Percentiles rank a stretch among this genome's conserved stretches.
Conservation (phyloP, 768 basidiomycete species). For the Russula griseocarnosa region DNA sequence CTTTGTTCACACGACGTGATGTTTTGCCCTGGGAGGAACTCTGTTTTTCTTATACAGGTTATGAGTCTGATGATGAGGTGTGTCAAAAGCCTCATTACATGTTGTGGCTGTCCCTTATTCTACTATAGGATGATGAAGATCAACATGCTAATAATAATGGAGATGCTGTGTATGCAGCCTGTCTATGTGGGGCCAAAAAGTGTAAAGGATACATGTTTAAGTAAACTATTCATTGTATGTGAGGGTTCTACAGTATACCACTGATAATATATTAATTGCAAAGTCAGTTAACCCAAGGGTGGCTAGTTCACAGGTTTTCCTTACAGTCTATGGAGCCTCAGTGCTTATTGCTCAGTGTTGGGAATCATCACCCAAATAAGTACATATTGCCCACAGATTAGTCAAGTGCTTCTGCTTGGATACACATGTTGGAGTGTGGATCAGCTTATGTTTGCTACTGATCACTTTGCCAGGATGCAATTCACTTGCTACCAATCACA, state of each 20-base stretch:
- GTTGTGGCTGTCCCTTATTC: background rate
- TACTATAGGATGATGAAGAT: conserved; percentile 14
- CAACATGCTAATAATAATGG: conserved; percentile 17
- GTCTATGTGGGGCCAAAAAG: conserved; percentile 49
- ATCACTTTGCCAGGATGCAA: no score
- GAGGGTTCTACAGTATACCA: background rate
- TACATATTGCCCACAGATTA: no score
- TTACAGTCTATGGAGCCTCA: background rate
- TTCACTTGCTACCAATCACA: no score
- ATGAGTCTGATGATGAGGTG: conserved; percentile 37
- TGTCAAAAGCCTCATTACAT: background rate
- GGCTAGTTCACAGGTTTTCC: no score
- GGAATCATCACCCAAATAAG: no score
- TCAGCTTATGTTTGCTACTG: no score
- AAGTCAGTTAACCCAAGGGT: no score
- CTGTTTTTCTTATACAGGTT: conserved; percentile 70
- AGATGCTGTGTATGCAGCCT: conserved; percentile 47
- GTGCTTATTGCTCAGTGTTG: no score
- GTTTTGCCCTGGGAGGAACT: conserved; percentile 66
- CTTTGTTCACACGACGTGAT: conserved; percentile 62
- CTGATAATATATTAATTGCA: background rate
- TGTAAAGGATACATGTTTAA: conserved; percentile 44
- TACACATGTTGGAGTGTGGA: no score
- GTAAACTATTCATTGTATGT: background rate
- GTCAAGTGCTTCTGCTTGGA: no score